Evolutionary conservation across 2,329 filamentous ascomycete species (phyloP).

Genomic region (Aureobasidium lini): DNA sequence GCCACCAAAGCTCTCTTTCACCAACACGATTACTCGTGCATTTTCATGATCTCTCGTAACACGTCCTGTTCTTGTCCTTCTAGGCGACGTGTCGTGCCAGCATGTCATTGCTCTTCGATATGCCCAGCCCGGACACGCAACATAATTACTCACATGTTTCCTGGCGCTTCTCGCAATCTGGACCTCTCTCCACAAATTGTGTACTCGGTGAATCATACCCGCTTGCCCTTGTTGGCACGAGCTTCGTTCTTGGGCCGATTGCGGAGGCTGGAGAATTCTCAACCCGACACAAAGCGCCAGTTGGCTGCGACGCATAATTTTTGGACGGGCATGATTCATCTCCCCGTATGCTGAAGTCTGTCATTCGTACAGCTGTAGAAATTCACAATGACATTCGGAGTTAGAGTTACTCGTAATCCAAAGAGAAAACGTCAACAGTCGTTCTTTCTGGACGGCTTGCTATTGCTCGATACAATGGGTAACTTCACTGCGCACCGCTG

Average conservation of each 20-base stretch:
- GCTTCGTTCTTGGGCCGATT: neutral
- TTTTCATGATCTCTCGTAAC: constrained; percentile 1
- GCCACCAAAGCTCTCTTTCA: neutral
- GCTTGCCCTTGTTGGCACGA: constrained; percentile 2
- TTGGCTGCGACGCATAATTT: neutral
- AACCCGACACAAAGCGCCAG: constrained; percentile 7
- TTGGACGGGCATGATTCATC: neutral
- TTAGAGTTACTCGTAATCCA: too few relatives aligned
- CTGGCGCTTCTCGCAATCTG: neutral
- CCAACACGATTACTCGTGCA: constrained; percentile 8
- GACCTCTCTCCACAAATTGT: constrained; percentile 9
- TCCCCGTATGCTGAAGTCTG: too few relatives aligned
- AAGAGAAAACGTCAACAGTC: too few relatives aligned
- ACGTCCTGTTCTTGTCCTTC: neutral
- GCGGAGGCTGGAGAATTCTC: neutral
- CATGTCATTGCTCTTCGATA: neutral
- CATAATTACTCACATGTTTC: neutral
- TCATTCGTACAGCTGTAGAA: too few relatives aligned
- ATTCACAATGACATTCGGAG: too few relatives aligned
- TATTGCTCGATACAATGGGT: too few relatives aligned
- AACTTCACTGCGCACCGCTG: too few relatives aligned
- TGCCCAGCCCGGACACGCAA: neutral
- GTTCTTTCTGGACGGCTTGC: too few relatives aligned
- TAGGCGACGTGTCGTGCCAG: neutral
- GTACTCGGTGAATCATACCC: constrained; percentile 8